Base-by-base conservation (phyloP, 83 land plant genomes). In the Larix sibirica region DNA sequence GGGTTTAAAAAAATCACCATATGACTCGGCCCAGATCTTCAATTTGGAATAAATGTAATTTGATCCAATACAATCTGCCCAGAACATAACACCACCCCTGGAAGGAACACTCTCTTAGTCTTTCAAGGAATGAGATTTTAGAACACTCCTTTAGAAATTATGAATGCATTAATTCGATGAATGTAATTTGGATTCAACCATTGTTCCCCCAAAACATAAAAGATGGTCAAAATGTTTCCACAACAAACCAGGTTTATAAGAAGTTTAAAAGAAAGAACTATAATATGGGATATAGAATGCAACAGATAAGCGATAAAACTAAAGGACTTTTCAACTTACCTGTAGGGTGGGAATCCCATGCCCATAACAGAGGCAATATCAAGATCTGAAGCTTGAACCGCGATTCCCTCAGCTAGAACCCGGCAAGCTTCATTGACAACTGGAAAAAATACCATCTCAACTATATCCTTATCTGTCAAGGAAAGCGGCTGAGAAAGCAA, bases 311-410 rank as follows among this genome's bases (percentile, higher is more conserved):
- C 20, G 16, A 6, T 21, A 80, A 79, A 16, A 36, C 64, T 36
- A 33, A 33, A 33, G 81, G 17, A 21, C 18, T 13, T 3, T 40
- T 20, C 36, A 81, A 50, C 79, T 14, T 81, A 97, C 99, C 96
- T 97, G 90, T 97, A 94, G 70, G 98, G 92, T 66, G 99, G 99
- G 78, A 97, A 97, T 36, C 97, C 99, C 99, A 98, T 96, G 85
- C 99, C 99, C 86, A 98, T 86, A 59, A 98, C 92, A 59, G 92
- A 81, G 18, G 97, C 90, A 82, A 98, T 90, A 80, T 98, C 99
- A 38, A 98, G 89, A 81, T 98, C 99, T 38, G 99, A 92, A 28
- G 99, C 95, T 83, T 93, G 92, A 68, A 96, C 96, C 33, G 91
- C 94, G 81, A 98, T 90, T 6, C 95, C 95, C 86, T 98, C 99